Base-by-base conservation (phyloP, 176 grass and related monocot species). In the Eremochloa ophiuroides region DNA sequence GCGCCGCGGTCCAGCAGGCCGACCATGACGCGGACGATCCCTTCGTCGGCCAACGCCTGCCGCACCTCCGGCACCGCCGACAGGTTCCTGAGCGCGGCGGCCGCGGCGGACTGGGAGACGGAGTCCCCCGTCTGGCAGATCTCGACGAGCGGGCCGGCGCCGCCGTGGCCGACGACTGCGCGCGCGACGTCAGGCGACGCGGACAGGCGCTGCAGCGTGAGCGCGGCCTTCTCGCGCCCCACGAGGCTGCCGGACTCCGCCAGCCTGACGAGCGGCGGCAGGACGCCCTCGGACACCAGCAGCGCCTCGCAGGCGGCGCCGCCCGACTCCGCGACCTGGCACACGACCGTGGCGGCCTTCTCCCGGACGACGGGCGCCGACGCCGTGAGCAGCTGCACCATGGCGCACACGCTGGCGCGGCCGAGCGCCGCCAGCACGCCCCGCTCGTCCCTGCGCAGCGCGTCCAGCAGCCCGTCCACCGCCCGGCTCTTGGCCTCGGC, bases 361-460 rank as follows among this genome's bases (percentile, higher is more conserved):
- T 99, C 96, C 73, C 93, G 80, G 47, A 91, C 69, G 81, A 71
- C 86, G 17, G 93, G 82, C 16, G 87, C 65, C 39, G 91, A 80
- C 20, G 93, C 85, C 41, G 86, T 95, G 39, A 99, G 91, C 66
- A 99, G 84, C 79, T 93, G 96, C 53, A 99, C 82, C 51, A 99
- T 61, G 12, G 93, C 93, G 27, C 91, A 60, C 28, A 93, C 71
- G 18, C 83, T 99, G 82, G 84, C 86, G 83, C 96, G 86, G 66
- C 93, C 79, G 14, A 99, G 79, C 73, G 76, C 84, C 1, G 85
- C 76, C 53, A 95, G 80, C 4, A 99, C 88, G 80, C 84, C 62
- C 69, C 67, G 85, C 65, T 99, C 93, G 61, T 99, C 91, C 74
- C 74, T 79, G 40, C 11, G 68, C 22, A 93, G 79, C 1, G 65